Evolutionary conservation across 1,284 basidiomycete species (phyloP).

Genomic region (Takashimella tepidaria): DNA sequence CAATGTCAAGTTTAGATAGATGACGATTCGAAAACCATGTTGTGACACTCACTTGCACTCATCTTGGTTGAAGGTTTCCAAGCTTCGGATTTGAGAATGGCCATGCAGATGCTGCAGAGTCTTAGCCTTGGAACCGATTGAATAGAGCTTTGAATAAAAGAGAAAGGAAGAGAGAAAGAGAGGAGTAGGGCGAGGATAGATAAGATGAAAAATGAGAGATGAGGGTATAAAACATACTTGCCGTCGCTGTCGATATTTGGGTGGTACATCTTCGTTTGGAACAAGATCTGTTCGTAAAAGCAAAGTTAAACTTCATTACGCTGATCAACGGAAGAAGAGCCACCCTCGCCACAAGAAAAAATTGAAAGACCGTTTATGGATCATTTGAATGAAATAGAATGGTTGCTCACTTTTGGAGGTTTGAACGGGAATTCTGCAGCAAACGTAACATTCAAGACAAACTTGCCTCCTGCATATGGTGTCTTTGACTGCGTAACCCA

Average conservation of each 20-base stretch:
- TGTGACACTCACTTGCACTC: constrained; percentile 55
- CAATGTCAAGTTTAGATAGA: too few relatives aligned
- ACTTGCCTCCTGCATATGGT: constrained; percentile 79
- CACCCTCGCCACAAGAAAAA: too few relatives aligned
- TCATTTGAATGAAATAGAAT: too few relatives aligned
- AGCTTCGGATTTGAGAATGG: constrained; percentile 50
- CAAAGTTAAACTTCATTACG: not conserved
- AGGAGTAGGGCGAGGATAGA: not conserved
- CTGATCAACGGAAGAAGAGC: too few relatives aligned
- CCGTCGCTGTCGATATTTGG: constrained; percentile 90
- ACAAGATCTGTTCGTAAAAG: constrained; percentile 60
- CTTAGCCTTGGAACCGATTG: too few relatives aligned
- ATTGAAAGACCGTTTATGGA: too few relatives aligned
- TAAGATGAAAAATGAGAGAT: not conserved
- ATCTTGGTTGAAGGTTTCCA: constrained; percentile 86
- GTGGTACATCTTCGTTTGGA: constrained; percentile 84
- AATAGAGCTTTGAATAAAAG: too few relatives aligned
- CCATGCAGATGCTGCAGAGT: constrained; percentile 55
- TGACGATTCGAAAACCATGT: too few relatives aligned
- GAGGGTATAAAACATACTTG: constrained; percentile 60
- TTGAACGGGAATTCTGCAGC: constrained; percentile 85
- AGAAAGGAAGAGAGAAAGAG: too few relatives aligned
- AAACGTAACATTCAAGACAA: constrained; percentile 65
- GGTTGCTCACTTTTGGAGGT: constrained; percentile 61
- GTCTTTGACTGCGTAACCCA: constrained; percentile 57